These are phyloP conservation scores for Silene latifolia DNA, from an alignment of 148 eudicot genomes.

Conservation along the genomic window DNA sequence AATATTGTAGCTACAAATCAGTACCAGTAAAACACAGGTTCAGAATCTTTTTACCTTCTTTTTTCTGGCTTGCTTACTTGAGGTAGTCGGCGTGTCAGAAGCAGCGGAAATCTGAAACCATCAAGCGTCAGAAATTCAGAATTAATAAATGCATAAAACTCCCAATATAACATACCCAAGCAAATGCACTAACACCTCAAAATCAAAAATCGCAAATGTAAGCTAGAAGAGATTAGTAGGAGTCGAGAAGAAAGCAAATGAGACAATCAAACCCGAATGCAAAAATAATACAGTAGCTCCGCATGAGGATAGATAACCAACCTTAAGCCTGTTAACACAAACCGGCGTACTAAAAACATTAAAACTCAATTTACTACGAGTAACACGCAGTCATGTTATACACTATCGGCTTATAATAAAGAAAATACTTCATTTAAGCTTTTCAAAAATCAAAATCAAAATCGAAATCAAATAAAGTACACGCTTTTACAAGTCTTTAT, in stretches of 20 bases:
- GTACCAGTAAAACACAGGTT: no score
- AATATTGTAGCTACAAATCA: neutral
- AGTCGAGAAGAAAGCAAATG: no score
- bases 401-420: neutral
- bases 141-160: neutral
- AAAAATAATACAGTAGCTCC: no score
- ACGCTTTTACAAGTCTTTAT: neutral
- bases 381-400: no score
- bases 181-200: no score
- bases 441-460: neutral
- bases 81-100: slow-evolving; percentile 28
- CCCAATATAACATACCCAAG: no score
- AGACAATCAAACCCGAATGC: no score
- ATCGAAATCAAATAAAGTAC: neutral
- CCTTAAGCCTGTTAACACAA: no score
- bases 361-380: neutral
- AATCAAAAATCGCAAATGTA: neutral
- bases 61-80: slow-evolving; percentile 43
- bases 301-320: no score
- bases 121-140: slow-evolving; percentile 8
- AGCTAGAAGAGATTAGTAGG: no score
- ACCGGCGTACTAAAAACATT: neutral
- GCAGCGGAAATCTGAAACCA: slow-evolving; percentile 34
- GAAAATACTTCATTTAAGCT: neutral
- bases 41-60: slow-evolving; percentile 42